Conservation (phyloP, 1,284 basidiomycete genomes). For the Chiua sp. region DNA sequence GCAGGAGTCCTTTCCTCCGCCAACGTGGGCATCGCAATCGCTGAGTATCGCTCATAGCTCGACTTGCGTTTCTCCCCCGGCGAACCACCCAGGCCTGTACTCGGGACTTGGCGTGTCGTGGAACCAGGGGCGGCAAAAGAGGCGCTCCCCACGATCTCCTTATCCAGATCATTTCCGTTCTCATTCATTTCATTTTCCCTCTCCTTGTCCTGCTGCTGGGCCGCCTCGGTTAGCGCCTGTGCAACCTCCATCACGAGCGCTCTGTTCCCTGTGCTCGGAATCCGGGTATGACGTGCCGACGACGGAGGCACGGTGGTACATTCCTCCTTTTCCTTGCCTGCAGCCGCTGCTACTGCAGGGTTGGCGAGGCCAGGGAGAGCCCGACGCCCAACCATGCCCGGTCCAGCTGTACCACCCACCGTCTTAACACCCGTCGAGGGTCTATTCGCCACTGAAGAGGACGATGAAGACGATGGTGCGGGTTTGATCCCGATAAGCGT, state of each 20-base stretch:
- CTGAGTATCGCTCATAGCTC: slow-evolving; percentile 68
- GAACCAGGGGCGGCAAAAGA: not conserved
- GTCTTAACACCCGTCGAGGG: slow-evolving; percentile 8
- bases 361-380: slow-evolving; percentile 46
- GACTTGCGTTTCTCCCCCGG: slow-evolving; percentile 62
- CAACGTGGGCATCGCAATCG: slow-evolving; percentile 64
- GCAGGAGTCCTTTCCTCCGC: slow-evolving; percentile 69
- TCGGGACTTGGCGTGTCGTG: slow-evolving; percentile 4
- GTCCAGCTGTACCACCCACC: slow-evolving; percentile 9
- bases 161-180: not conserved
- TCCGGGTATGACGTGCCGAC: slow-evolving; percentile 50
- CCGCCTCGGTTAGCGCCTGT: slow-evolving; percentile 56
- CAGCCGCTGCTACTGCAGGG: slow-evolving; percentile 3
- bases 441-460: slow-evolving; percentile 1
- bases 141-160: too few species aligned
- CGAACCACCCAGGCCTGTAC: slow-evolving; percentile 10
- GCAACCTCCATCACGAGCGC: slow-evolving; percentile 81
- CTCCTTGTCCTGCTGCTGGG: slow-evolving; percentile 16
- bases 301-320: slow-evolving; percentile 23
- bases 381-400: slow-evolving; percentile 39
- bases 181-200: not conserved
- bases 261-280: slow-evolving; percentile 70
- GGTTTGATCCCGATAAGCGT: slow-evolving; percentile 40
- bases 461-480: slow-evolving; percentile 5
- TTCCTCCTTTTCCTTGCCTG: slow-evolving; percentile 21